These are phyloP conservation scores for Casuarina glauca DNA, from an alignment of 306 rosid species.

Conservation along the genomic window DNA sequence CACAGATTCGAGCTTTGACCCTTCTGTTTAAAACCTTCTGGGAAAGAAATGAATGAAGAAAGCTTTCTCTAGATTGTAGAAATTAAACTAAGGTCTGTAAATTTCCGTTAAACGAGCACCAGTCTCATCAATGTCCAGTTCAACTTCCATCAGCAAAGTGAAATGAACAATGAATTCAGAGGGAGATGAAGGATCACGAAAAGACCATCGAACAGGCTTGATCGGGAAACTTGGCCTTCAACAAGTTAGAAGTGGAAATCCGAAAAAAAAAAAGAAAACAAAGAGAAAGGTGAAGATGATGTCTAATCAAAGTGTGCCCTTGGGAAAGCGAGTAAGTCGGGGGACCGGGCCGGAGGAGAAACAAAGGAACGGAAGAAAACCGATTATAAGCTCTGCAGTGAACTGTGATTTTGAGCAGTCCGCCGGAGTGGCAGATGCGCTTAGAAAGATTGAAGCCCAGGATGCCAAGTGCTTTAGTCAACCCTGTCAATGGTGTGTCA, in stretches of 20 bases:
- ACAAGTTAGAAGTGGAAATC: background rate
- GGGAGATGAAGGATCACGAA: background rate
- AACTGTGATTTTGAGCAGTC: background rate
- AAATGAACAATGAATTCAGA: background rate
- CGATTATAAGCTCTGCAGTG: background rate
- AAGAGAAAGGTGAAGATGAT: too few relatives aligned
- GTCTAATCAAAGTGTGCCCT: too few relatives aligned
- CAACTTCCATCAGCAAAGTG: too few relatives aligned
- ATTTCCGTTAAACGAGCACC: too few relatives aligned
- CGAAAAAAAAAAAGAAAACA: background rate
- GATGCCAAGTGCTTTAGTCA: too few relatives aligned
- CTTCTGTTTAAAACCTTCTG: too few relatives aligned
- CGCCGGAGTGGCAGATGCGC: background rate
- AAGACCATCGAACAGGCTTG: background rate
- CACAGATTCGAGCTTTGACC: background rate
- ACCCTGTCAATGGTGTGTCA: too few relatives aligned
- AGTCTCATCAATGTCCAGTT: too few relatives aligned
- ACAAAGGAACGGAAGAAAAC: too few relatives aligned
- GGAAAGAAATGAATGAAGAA: background rate
- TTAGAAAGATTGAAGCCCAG: background rate
- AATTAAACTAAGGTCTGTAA: too few relatives aligned
- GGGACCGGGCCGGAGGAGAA: too few relatives aligned
- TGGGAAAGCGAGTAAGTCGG: too few relatives aligned
- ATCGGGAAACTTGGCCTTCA: background rate
- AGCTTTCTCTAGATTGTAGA: background rate